Evolutionary conservation across 768 basidiomycete genomes (phyloP).

Genomic region (Cubamyces lactineus): DNA sequence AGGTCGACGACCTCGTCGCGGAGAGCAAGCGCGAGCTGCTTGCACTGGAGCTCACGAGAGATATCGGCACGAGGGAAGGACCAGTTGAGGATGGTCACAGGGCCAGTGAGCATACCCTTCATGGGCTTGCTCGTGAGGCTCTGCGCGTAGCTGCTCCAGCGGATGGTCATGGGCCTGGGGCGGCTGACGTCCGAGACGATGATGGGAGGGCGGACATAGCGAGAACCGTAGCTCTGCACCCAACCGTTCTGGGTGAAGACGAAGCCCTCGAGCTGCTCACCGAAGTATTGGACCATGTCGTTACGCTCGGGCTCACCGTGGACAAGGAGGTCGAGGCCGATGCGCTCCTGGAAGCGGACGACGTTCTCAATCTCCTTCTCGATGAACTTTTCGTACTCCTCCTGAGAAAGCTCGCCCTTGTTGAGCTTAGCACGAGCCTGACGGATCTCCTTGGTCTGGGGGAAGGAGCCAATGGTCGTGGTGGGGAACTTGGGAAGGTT

Average conservation of each 20-base stretch:
- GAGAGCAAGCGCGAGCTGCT: constrained; percentile 96
- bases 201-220: constrained; percentile 98
- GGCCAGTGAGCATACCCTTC: constrained; percentile 99
- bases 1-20: constrained; percentile 98
- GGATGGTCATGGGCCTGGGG: constrained; percentile 90
- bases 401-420: constrained; percentile 86
- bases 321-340: constrained; percentile 95
- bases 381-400: constrained; percentile 96
- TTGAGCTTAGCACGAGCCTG: constrained; percentile 91
- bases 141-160: constrained; percentile 97
- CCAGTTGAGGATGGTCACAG: constrained; percentile 99
- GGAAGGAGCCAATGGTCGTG: constrained; percentile 98
- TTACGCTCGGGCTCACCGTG: constrained; percentile 99
- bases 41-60: constrained; percentile 93
- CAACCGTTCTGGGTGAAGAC: constrained; percentile 98
- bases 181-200: constrained; percentile 98
- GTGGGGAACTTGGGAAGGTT: constrained; percentile 97
- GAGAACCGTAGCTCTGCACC: constrained; percentile 99
- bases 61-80: constrained; percentile 99
- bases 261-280: constrained; percentile 92
- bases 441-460: constrained; percentile 99
- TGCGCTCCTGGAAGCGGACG: constrained; percentile 95
- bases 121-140: constrained; percentile 90
- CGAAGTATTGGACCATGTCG: constrained; percentile 99
- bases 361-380: constrained; percentile 94